Conservation (phyloP, 371 early-diverging fungal genomes). For the Apophysomyces sp. region DNA sequence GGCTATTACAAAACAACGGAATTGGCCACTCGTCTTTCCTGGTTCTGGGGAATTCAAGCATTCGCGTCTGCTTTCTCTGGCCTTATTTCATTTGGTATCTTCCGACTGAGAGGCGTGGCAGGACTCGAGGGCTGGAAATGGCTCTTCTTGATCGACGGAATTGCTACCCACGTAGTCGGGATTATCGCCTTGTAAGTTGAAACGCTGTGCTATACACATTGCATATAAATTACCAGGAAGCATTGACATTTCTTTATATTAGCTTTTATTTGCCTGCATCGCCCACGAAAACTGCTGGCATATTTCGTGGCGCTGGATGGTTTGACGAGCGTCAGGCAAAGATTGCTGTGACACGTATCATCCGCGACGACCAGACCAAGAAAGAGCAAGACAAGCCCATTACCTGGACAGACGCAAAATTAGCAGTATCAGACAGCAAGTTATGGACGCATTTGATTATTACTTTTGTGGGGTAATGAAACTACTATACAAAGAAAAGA, state of each 20-base stretch:
- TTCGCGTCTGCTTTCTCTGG: slow-evolving; percentile 62
- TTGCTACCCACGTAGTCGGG: slow-evolving; percentile 49
- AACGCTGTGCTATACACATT: too few relatives aligned
- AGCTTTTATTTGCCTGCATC: slow-evolving; percentile 49
- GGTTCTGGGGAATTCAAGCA: slow-evolving; percentile 61
- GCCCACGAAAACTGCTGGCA: slow-evolving; percentile 36
- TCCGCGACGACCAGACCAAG: slow-evolving; percentile 53
- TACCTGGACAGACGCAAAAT: slow-evolving; percentile 31
- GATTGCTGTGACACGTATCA: slow-evolving; percentile 55
- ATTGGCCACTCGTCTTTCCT: slow-evolving; percentile 53
- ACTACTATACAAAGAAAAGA: too few relatives aligned
- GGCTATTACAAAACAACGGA: slow-evolving; percentile 60
- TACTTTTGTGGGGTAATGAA: slow-evolving; percentile 24
- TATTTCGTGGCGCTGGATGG: slow-evolving; percentile 30
- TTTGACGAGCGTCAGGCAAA: slow-evolving; percentile 22
- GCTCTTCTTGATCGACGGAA: slow-evolving; percentile 56
- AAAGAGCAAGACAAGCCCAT: slow-evolving; percentile 29
- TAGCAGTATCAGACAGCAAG: slow-evolving; percentile 39
- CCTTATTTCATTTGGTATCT: slow-evolving; percentile 55
- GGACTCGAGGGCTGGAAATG: slow-evolving; percentile 62
- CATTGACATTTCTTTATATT: neutral
- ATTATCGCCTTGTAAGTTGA: slow-evolving; percentile 40
- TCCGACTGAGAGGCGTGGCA: slow-evolving; percentile 51
- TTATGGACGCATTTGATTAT: slow-evolving; percentile 43
- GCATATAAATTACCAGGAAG: too few relatives aligned